Conservation (phyloP, 2,329 filamentous ascomycete genomes). For the Trichoderma cornu-damae region DNA sequence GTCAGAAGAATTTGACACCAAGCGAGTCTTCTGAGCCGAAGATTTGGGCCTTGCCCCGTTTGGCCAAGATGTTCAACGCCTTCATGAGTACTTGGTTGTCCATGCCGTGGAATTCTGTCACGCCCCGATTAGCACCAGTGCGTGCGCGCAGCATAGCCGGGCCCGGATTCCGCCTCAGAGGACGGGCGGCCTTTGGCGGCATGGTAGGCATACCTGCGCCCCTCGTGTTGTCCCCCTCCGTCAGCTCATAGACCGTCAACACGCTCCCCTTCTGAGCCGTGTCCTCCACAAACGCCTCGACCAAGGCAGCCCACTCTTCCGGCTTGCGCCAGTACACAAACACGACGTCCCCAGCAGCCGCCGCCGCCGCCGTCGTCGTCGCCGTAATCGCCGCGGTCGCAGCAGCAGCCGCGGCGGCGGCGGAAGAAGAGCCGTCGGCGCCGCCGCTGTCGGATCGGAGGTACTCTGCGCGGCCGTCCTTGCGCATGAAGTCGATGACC, state of each 20-base stretch:
- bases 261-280: conserved; percentile 87
- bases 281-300: conserved; percentile 78
- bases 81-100: conserved; percentile 75
- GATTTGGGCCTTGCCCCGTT: conserved; percentile 85
- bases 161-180: too few species aligned
- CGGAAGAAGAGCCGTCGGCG: conserved; percentile 20
- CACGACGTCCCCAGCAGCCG: conserved; percentile 41
- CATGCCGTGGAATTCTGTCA: conserved; percentile 79
- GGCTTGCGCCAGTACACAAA: conserved; percentile 83
- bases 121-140: background rate
- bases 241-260: conserved; percentile 86
- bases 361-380: conserved; percentile 27
- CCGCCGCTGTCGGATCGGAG: conserved; percentile 37
- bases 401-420: conserved; percentile 18
- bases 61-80: conserved; percentile 75
- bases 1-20: conserved; percentile 97
- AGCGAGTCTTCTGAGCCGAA: conserved; percentile 85
- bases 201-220: conserved; percentile 53
- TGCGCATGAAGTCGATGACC: conserved; percentile 55
- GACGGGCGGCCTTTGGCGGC: background rate
- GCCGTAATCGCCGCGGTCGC: conserved; percentile 26
- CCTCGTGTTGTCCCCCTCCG: conserved; percentile 74
- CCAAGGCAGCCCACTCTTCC: conserved; percentile 80
- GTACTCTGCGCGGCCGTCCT: conserved; percentile 62
- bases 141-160: background rate